Evolutionary conservation across 2,329 filamentous ascomycete genomes (phyloP).

Genomic region (Alternaria triticina): DNA sequence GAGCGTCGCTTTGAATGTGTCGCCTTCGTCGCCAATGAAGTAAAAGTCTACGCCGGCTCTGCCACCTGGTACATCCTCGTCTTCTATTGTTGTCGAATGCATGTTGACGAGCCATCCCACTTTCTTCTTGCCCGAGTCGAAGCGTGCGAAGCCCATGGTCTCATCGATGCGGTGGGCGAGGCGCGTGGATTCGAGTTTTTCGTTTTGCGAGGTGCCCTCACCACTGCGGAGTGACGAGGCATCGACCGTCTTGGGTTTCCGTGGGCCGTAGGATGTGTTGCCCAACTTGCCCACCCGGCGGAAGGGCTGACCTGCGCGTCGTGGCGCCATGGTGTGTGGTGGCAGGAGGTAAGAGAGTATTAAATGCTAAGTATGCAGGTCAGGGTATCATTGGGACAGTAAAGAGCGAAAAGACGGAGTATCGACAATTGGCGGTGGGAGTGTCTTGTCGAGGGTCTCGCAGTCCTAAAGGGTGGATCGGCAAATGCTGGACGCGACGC

Average conservation of each 20-base stretch:
- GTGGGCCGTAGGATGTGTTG: constrained; percentile 56
- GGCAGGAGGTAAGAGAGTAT: constrained; percentile 26
- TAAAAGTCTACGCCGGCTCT: constrained; percentile 94
- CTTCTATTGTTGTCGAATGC: constrained; percentile 84
- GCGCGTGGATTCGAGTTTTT: constrained; percentile 84
- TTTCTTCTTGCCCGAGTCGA: constrained; percentile 84
- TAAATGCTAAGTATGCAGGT: constrained; percentile 31
- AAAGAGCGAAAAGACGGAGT: constrained; percentile 21
- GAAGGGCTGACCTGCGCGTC: constrained; percentile 50
- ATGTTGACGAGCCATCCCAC: constrained; percentile 96
- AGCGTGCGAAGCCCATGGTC: constrained; percentile 89
- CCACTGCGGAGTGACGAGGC: constrained; percentile 73
- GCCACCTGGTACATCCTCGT: constrained; percentile 81
- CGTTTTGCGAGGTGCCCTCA: constrained; percentile 89
- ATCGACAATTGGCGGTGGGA: constrained; percentile 19
- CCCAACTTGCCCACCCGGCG: constrained; percentile 53
- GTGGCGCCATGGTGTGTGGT: constrained; percentile 51
- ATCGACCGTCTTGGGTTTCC: constrained; percentile 77
- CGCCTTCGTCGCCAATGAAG: constrained; percentile 78
- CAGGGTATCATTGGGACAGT: constrained; percentile 41
- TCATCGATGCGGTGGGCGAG: constrained; percentile 92
- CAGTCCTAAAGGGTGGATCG: constrained; percentile 14
- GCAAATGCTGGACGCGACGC: constrained; percentile 29
- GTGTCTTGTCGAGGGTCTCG: constrained; percentile 15
- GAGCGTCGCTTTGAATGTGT: constrained; percentile 93